Percentiles rank a stretch among this genome's conserved stretches.
These are phyloP conservation scores for Candida arabinofermentans DNA, from an alignment of 805 yeast species.

Conservation along the genomic window DNA sequence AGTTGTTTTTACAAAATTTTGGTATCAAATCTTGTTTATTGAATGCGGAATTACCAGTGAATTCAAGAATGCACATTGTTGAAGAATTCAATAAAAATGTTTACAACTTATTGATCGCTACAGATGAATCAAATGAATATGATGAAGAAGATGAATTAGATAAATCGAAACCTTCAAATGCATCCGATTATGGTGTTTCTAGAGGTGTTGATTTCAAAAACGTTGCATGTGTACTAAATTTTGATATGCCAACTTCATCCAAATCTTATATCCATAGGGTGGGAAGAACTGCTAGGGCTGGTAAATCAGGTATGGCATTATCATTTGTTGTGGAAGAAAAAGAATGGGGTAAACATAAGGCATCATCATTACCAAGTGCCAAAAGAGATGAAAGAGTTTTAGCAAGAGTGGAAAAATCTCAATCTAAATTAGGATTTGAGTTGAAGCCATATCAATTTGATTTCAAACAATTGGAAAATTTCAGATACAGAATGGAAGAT, in stretches of 20 bases:
- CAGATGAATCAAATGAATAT: constrained; percentile 77
- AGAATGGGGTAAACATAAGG: constrained; percentile 85
- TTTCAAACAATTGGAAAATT: constrained; percentile 87
- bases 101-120: constrained; percentile 84
- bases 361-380: constrained; percentile 65
- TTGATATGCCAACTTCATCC: constrained; percentile 88
- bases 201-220: constrained; percentile 96
- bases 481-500: constrained; percentile 95
- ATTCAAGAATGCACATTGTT: constrained; percentile 90
- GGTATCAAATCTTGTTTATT: constrained; percentile 86
- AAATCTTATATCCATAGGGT: constrained; percentile 89
- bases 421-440: constrained; percentile 66
- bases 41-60: constrained; percentile 88
- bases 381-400: constrained; percentile 85
- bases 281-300: constrained; percentile 98
- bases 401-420: constrained; percentile 70
- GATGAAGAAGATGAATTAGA: constrained; percentile 36
- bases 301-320: constrained; percentile 89
- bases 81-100: constrained; percentile 92
- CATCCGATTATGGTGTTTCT: constrained; percentile 83
- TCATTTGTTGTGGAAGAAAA: constrained; percentile 84
- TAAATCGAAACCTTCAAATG: constrained; percentile 24
- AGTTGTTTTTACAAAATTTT: constrained; percentile 88
- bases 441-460: constrained; percentile 88
- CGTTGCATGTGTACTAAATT: constrained; percentile 94